Conservation (phyloP, 139 green algal genomes). For the Helicosporidium sp. region DNA sequence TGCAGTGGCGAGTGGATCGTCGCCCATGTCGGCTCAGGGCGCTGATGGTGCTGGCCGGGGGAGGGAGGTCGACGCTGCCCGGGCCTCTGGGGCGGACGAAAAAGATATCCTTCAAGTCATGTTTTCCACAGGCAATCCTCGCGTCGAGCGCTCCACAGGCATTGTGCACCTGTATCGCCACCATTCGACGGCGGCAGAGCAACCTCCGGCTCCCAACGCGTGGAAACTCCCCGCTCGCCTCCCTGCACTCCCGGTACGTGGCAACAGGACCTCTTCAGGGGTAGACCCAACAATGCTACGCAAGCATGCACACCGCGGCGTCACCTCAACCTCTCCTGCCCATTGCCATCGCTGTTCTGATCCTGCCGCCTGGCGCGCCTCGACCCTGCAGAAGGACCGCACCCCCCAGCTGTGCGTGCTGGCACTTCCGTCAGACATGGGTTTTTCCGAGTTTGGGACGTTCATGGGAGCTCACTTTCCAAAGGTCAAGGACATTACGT, state of each 20-base stretch:
- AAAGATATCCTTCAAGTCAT: slow-evolving; percentile 6
- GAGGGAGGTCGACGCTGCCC: no score
- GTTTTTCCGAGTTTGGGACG: slow-evolving; percentile 69
- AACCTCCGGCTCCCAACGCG: background rate
- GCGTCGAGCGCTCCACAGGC: slow-evolving; percentile 72
- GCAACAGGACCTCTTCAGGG: background rate
- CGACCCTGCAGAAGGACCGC: slow-evolving; percentile 8
- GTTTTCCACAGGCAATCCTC: slow-evolving; percentile 65
- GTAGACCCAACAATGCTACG: background rate
- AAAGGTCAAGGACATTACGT: slow-evolving; percentile 37
- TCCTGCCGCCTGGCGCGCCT: background rate
- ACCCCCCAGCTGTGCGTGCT: slow-evolving; percentile 51
- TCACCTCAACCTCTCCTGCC: no score
- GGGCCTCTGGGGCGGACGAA: background rate
- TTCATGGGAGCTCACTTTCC: slow-evolving; percentile 63
- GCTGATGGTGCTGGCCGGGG: background rate
- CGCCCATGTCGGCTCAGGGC: slow-evolving; percentile 17
- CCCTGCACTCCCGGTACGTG: background rate
- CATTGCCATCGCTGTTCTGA: background rate
- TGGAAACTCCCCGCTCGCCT: background rate
- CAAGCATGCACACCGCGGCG: background rate
- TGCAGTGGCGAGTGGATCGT: background rate
- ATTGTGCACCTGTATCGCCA: slow-evolving; percentile 64
- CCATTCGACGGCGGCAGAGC: slow-evolving; percentile 3
- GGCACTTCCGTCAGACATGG: slow-evolving; percentile 66